Conservation (phyloP, 129 eudicot species). For the Erigeron canadensis region DNA sequence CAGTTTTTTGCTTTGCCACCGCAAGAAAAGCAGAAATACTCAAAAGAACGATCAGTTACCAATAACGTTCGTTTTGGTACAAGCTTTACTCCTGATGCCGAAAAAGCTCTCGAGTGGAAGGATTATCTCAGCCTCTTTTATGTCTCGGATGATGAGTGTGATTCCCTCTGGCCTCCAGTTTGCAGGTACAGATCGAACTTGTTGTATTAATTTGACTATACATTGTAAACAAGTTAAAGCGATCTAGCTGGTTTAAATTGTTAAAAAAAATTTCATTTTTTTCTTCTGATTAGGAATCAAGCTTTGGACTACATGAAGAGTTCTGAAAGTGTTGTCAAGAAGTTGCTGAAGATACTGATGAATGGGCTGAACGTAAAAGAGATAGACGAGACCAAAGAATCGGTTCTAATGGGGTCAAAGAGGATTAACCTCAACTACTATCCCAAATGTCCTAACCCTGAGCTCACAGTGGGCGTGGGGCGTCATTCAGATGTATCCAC, state of each 20-base stretch:
- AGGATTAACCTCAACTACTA: constrained; percentile 10
- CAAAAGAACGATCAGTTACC: constrained; percentile 43
- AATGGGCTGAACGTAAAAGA: not conserved
- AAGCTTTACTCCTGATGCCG: constrained; percentile 56
- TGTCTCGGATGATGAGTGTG: constrained; percentile 42
- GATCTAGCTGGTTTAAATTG: not conserved
- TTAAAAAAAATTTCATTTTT: not conserved
- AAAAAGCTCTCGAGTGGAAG: constrained; percentile 74
- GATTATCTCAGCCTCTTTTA: constrained; percentile 59
- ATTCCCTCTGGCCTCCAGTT: constrained; percentile 40
- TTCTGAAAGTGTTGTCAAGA: not conserved
- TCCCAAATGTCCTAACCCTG: constrained; percentile 16
- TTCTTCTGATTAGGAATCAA: not conserved
- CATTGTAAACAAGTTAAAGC: too few relatives aligned
- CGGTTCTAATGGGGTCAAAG: not conserved
- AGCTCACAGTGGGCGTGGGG: constrained; percentile 9
- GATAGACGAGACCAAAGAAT: not conserved
- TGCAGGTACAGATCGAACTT: constrained; percentile 33
- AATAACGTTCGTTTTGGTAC: constrained; percentile 46
- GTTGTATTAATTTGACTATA: not conserved
- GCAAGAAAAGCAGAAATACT: constrained; percentile 53
- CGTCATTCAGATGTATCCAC: constrained; percentile 13
- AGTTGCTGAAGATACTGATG: constrained; percentile 3
- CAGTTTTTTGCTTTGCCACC: constrained; percentile 43
- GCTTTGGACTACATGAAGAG: constrained; percentile 10